A percentile compares a stretch with the other conserved stretches of the same genome.
Evolutionary conservation across 1,284 basidiomycete genomes (phyloP).

Genomic region (Cerioporus squamosus): DNA sequence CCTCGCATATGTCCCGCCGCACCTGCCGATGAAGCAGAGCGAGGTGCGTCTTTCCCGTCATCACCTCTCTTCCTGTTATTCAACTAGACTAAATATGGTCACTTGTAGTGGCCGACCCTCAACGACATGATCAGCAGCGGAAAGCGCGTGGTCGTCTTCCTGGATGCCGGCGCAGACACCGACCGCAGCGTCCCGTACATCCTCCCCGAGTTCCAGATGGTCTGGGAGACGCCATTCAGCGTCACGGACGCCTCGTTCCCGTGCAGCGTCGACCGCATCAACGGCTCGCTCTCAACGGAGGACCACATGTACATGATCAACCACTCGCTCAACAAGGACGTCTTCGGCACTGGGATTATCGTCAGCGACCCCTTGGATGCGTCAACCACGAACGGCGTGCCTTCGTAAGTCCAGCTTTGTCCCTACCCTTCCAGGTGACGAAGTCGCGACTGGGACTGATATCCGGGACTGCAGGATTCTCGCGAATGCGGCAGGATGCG

Average conservation of each 20-base stretch:
- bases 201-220: slow-evolving; percentile 66
- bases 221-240: slow-evolving; percentile 80
- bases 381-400: slow-evolving; percentile 45
- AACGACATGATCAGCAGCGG: slow-evolving; percentile 69
- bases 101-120: slow-evolving; percentile 71
- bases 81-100: neutral
- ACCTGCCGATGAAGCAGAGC: slow-evolving; percentile 51
- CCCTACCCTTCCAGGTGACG: neutral
- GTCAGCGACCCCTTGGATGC: slow-evolving; percentile 45
- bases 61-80: neutral
- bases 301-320: slow-evolving; percentile 65
- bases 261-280: slow-evolving; percentile 71
- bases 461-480: slow-evolving; percentile 42
- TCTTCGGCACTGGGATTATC: slow-evolving; percentile 42
- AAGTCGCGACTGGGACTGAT: neutral
- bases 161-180: slow-evolving; percentile 59
- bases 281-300: slow-evolving; percentile 47
- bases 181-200: slow-evolving; percentile 59
- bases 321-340: slow-evolving; percentile 52
- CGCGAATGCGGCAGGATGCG: slow-evolving; percentile 49
- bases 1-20: slow-evolving; percentile 63
- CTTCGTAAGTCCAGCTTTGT: slow-evolving; percentile 38
- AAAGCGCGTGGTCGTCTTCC: slow-evolving; percentile 72
- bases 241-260: slow-evolving; percentile 66
- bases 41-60: slow-evolving; percentile 26